Base-by-base conservation (phyloP, 208 protist genomes). In the Vickermania spadyakhi region DNA sequence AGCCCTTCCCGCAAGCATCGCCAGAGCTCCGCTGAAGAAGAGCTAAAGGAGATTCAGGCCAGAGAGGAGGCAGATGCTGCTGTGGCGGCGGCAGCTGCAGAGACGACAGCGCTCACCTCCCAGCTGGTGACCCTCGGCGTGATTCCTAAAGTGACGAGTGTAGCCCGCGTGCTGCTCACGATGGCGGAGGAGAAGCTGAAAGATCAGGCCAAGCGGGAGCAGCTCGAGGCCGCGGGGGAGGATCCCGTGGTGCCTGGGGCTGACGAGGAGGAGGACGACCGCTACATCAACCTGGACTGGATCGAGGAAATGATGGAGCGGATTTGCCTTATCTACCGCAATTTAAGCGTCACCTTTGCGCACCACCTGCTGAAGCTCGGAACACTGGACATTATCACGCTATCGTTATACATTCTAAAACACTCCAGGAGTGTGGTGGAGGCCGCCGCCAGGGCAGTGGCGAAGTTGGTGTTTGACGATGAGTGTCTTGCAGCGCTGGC, bases 381-480 rank as follows among this genome's bases (percentile, higher is more conserved):
- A 53, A 72, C 75, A 1, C 65, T 86, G 18, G 60, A 66, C 11
- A 66, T 64, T n/a, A 56, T 89, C 25, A 28, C 78, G 21, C 56
- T 62, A 30, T 62, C 82, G 28, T 64, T 91, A 7, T 68, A 73
- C 14, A 49, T n/a, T 25, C 69, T 66, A 52, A 56, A 58, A 21
- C 31, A 51, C 1, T 58, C 79, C 58, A 57, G 21, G 13, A 61
- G 68, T 52, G 68, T 82, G 1, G 75, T 86, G 52, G 73, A 82
- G 69, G 76, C 78, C 30, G 69, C 69, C 4, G 68, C 84, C 13
- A 80, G 84, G 21, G 73, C 75, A 3, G 62, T 91, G 56, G 78
- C 81, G 28, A 91, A 88, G 69, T 61, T 80, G 4, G 74, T 78
- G n/a, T 88, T 79, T 54, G 72, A 83, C 2, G 73, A 74, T 22